These are phyloP conservation scores for Coleophoma crateriformis DNA, from an alignment of 2,329 filamentous ascomycete species.

Conservation along the genomic window DNA sequence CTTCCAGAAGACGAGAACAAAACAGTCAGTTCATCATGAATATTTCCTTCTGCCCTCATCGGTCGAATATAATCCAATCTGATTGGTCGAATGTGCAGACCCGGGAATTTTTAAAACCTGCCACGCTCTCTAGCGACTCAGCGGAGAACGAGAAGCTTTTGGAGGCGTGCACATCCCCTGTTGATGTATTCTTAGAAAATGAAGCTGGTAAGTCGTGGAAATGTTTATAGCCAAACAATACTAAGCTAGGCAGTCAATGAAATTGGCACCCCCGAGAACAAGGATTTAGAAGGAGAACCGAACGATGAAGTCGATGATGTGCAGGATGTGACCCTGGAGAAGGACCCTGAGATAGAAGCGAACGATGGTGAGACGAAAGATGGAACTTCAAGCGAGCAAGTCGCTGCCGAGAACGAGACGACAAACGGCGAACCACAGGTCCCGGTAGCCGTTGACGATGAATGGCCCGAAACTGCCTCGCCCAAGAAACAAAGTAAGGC, in stretches of 20 bases:
- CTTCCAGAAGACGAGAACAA: constrained; percentile 13
- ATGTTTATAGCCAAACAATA: not conserved
- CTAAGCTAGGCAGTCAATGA: not conserved
- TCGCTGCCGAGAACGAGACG: not conserved
- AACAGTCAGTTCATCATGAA: constrained; percentile 21
- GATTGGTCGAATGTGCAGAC: constrained; percentile 19
- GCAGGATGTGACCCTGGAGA: too few relatives aligned
- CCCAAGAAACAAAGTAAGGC: not conserved
- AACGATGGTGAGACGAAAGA: not conserved
- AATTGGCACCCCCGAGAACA: not conserved
- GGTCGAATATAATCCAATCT: constrained; percentile 16
- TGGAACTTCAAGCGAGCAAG: not conserved
- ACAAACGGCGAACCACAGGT: not conserved
- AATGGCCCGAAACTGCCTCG: not conserved
- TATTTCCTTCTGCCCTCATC: constrained; percentile 24
- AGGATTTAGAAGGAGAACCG: not conserved
- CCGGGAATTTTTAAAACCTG: constrained; percentile 11
- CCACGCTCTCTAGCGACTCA: constrained; percentile 14
- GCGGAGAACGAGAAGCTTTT: constrained; percentile 12
- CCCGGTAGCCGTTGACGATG: not conserved
- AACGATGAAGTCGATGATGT: not conserved
- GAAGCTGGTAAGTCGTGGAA: not conserved
- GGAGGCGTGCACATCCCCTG: constrained; percentile 11
- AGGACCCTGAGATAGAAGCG: not conserved
- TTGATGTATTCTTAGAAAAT: not conserved